Conservation (phyloP, 176 grass and related monocot species). For the Hyparrhenia diplandra region DNA sequence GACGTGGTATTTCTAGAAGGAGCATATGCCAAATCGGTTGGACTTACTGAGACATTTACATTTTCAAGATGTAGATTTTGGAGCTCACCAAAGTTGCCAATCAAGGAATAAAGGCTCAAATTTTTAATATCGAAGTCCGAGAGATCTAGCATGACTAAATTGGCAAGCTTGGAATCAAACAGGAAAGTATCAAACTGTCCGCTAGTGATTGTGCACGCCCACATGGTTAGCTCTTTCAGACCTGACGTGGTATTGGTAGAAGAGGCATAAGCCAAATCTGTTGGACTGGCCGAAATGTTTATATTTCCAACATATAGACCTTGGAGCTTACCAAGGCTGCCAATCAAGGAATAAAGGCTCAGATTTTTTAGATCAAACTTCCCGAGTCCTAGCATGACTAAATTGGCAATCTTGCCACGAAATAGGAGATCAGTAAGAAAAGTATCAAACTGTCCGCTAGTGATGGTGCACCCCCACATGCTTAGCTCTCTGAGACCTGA, state of each 20-base stretch:
- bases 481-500: not conserved
- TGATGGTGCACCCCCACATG: not conserved
- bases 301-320: not conserved
- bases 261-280: not conserved
- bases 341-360: no score
- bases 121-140: not conserved
- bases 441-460: not conserved
- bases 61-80: slow-evolving; percentile 25
- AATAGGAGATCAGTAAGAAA: no score
- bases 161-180: not conserved
- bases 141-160: not conserved
- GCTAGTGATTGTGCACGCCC: slow-evolving; percentile 1
- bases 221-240: slow-evolving; percentile 31
- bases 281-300: not conserved
- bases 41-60: not conserved
- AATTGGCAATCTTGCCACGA: no score
- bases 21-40: not conserved
- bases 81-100: slow-evolving; percentile 36
- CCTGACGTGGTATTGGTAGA: not conserved
- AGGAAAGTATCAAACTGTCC: not conserved
- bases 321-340: no score
- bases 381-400: no score
- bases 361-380: no score
- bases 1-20: slow-evolving; percentile 3
- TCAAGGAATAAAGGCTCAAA: slow-evolving; percentile 19